Evolutionary conservation across 1,139 yeast genomes (phyloP).

Genomic region (Pneumocystis carinii): DNA sequence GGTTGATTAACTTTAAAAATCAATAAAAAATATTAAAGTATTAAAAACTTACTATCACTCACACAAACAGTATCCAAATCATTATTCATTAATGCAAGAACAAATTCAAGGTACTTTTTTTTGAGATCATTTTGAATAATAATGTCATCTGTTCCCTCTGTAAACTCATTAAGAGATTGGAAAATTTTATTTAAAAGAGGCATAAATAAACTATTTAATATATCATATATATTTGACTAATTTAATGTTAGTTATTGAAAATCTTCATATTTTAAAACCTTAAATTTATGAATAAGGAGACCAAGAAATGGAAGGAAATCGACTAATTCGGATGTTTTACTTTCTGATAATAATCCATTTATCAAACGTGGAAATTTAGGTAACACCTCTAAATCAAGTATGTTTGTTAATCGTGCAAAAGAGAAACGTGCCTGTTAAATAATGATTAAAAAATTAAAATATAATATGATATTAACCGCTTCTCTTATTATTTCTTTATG

Average conservation of each 20-base stretch:
- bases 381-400: constrained; percentile 43
- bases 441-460: background rate
- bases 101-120: constrained; percentile 52
- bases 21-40: constrained; percentile 23
- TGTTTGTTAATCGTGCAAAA: constrained; percentile 71
- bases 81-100: constrained; percentile 59
- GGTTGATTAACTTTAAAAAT: constrained; percentile 8
- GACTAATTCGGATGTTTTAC: constrained; percentile 49
- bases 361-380: constrained; percentile 57
- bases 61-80: constrained; percentile 65
- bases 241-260: constrained; percentile 23
- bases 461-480: constrained; percentile 25
- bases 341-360: constrained; percentile 53
- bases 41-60: constrained; percentile 40
- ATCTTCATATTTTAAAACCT: constrained; percentile 20
- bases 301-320: constrained; percentile 79
- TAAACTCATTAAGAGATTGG: constrained; percentile 34
- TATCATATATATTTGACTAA: constrained; percentile 45
- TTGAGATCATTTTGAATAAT: constrained; percentile 35
- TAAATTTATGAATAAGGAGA: constrained; percentile 69
- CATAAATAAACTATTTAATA: constrained; percentile 55
- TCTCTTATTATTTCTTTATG: constrained; percentile 62
- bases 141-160: constrained; percentile 30
- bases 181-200: constrained; percentile 61
- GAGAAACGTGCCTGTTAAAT: constrained; percentile 47